These are phyloP conservation scores for Cyphellophora attinorum DNA, from an alignment of 2,329 filamentous ascomycete species.

Conservation along the genomic window DNA sequence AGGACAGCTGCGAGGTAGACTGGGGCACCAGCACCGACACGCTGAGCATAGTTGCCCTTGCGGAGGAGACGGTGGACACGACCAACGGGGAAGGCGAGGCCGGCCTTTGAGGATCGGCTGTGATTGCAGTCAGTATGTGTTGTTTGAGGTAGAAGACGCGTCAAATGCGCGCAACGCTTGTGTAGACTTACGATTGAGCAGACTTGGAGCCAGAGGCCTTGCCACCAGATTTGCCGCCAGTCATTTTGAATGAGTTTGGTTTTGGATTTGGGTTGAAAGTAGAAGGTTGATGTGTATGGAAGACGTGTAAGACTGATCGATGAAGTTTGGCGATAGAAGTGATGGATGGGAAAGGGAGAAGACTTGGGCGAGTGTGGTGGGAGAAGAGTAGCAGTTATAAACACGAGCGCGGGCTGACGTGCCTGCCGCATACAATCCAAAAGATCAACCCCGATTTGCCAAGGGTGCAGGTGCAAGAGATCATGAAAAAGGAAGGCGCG, in stretches of 20 bases:
- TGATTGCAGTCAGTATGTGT: constrained; percentile 30
- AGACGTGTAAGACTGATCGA: constrained; percentile 17
- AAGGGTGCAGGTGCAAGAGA: too few species aligned
- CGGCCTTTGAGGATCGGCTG: constrained; percentile 97
- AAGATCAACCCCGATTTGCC: constrained; percentile 42
- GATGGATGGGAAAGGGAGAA: constrained; percentile 22
- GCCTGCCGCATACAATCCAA: constrained; percentile 27
- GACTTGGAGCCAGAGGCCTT: constrained; percentile 99
- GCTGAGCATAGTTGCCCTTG: constrained; percentile 99
- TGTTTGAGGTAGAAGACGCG: constrained; percentile 25
- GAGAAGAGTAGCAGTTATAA: constrained; percentile 32
- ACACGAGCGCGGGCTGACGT: constrained; percentile 33
- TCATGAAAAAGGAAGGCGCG: too few species aligned
- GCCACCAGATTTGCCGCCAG: constrained; percentile 99
- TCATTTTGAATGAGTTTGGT: constrained; percentile 69
- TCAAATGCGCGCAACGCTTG: constrained; percentile 18
- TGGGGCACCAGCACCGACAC: constrained; percentile 94
- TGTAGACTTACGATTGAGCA: constrained; percentile 86
- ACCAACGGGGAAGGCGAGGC: constrained; percentile 96
- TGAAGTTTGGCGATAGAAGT: constrained; percentile 20
- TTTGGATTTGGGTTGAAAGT: constrained; percentile 27
- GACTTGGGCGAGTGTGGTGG: constrained; percentile 21
- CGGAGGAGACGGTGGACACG: constrained; percentile 98
- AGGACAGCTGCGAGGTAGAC: constrained; percentile 96
- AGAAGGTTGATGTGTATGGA: too few species aligned